Evolutionary conservation across 2,329 filamentous ascomycete genomes (phyloP), one percentile per base, ranked within the genome.

Genomic region (Exophiala sp.): DNA sequence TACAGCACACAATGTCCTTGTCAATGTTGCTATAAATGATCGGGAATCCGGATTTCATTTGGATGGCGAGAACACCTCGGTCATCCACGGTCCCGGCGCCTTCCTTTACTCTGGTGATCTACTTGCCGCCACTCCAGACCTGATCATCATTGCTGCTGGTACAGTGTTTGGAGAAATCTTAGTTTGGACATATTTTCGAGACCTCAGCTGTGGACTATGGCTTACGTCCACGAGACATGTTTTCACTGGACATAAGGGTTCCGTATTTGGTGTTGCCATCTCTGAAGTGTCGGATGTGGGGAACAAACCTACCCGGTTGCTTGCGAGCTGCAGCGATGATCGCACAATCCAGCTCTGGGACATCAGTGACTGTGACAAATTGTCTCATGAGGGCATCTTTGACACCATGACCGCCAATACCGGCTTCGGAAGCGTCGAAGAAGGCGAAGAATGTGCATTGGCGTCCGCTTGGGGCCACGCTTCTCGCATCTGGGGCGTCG

Each of bases 161-260:
- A 97, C 94, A 0, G 91, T 92, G 1, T 97, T 97, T 71, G 94
- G 94, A 2, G 91, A 97, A 69, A 88, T 99, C 33, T 78, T 96
- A 35, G 81, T 95, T 12, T 97, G 94, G 94, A 88, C 85, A 60
- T 91, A 83, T 62, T 72, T 74, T 43, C 62, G 42, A 38, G 50
- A 62, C 11, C 43, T 53, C 14, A 43, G 53, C 11, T 52, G 45
- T 7, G 32, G 58, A 8, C 44, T 61, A 34, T 66, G 66, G 24
- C 59, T 60, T 20, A 68, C 72, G 11, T 71, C 69, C 4, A 74
- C 79, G 11, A 80, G 83, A 62, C 77, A 79, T 59, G 75, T 78
- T 40, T 84, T 85, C 63, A 76, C 77, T 7, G 83, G 82, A 0
- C 94, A 99, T 65, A 91, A 96, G 65, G 94, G 94, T 0, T 96